These are phyloP conservation scores for Podila horticola DNA, from an alignment of 192 early-diverging fungal species.

Conservation along the genomic window DNA sequence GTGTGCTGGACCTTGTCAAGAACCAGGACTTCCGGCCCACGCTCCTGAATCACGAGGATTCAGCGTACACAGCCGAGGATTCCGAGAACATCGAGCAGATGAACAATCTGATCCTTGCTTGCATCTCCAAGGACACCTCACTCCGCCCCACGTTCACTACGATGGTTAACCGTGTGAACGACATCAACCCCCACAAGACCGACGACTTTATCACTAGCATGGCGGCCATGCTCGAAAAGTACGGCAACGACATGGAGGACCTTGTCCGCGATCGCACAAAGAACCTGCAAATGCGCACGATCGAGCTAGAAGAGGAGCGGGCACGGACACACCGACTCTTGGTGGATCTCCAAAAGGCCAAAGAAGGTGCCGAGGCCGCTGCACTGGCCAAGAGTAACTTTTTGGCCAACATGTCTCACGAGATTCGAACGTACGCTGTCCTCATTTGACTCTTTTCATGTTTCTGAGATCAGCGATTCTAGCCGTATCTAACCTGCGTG, in stretches of 20 bases:
- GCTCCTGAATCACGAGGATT: conserved; percentile 5
- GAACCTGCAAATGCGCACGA: conserved; percentile 53
- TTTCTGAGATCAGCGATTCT: too few relatives aligned
- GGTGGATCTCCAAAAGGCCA: conserved; percentile 55
- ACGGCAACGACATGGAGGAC: conserved; percentile 59
- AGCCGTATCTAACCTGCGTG: too few relatives aligned
- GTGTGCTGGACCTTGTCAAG: conserved; percentile 21
- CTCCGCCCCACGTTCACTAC: conserved; percentile 41
- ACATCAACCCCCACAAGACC: conserved; percentile 51
- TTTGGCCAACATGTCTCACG: conserved; percentile 85
- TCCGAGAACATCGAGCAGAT: conserved; percentile 41
- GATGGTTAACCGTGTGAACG: conserved; percentile 38
- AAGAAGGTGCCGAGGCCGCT: conserved; percentile 61
- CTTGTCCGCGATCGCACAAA: conserved; percentile 50
- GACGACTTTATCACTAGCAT: conserved; percentile 54
- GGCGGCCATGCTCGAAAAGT: conserved; percentile 57
- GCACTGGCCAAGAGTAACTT: conserved; percentile 64
- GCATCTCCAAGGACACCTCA: conserved; percentile 21
- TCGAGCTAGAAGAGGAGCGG: conserved; percentile 55
- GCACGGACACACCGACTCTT: conserved; percentile 48
- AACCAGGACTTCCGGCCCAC: conserved; percentile 28
- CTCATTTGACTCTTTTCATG: background rate
- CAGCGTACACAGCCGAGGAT: conserved; percentile 20
- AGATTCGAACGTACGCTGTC: conserved; percentile 8
- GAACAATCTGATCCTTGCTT: conserved; percentile 31